Evolutionary conservation across 1,284 basidiomycete genomes (phyloP), one percentile per base, ranked within the genome.

Genomic region (Phellinidium pouzarii): DNA sequence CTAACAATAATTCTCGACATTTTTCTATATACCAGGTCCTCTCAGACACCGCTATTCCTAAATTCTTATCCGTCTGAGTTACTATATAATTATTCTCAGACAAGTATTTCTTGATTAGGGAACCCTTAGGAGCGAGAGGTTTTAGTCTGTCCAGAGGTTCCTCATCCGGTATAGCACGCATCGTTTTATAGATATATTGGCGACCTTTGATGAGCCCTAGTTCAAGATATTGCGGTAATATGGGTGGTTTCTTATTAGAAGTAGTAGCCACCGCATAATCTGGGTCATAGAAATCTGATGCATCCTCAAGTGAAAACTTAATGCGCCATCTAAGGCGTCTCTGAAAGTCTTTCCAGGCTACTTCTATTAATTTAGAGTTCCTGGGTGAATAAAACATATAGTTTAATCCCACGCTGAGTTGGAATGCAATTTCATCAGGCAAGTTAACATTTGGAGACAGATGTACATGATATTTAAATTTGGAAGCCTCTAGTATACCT

Each of bases 21-120:
- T 56, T 40, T 14, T 43, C 45, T 20, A 44, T 44, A 26, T 48
- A 34, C 50, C 50, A 56, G 50, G 37, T 52, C 22, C 44, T 22
- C 45, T 48, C 41, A 37, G 44, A 48, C 44, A 52, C 54, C 19
- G 44, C 50, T 23, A 53, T 31, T 25, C 50, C 54, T 25, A 56
- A 43, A 34, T 52, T 53, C 27, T 52, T 52, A 34, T 52, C 44
- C 9, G 50, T 56, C 3, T 29, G 27, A 3, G 45, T 53, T 7
- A 52, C 41, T 34, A 43, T 23, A 59, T 59, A 19, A 58, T 46
- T 31, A 46, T 46, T 26, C 11, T 8, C n/a, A 3, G n/a, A 6
- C n/a, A 46, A 27, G n/a, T 25, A 46, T 31, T 46, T 26, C 17
- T 46, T 14, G 44, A 46, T 3, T 14, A n/a, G 44, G 14, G 14